Evolutionary conservation across 345 rosid genomes (phyloP).

Genomic region (Orychophragmus violaceus): DNA sequence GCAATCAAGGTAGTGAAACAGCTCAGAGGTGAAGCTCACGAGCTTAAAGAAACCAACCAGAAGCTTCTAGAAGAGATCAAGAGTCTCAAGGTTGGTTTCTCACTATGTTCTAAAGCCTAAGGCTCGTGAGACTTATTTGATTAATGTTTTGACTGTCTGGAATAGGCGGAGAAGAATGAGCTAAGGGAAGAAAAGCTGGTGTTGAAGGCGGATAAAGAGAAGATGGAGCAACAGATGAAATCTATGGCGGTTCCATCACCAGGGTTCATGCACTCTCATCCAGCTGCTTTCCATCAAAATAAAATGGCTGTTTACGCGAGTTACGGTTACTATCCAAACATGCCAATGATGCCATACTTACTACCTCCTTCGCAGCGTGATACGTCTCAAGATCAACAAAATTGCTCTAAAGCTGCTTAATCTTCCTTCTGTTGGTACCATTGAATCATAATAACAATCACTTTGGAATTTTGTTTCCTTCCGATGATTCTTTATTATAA

Average conservation of each 20-base stretch:
- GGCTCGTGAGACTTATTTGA: neutral
- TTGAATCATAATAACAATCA: slow-evolving; percentile 1
- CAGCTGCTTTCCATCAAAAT: slow-evolving; percentile 55
- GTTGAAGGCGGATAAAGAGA: slow-evolving; percentile 74
- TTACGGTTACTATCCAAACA: slow-evolving; percentile 48
- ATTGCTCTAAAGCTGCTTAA: slow-evolving; percentile 75
- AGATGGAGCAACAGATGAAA: slow-evolving; percentile 68
- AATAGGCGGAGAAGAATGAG: slow-evolving; percentile 85
- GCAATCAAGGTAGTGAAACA: slow-evolving; percentile 73
- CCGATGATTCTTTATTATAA: slow-evolving; percentile 17
- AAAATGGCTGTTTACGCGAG: slow-evolving; percentile 56
- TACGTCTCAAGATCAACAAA: slow-evolving; percentile 77
- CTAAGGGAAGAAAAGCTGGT: slow-evolving; percentile 78
- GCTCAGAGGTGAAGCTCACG: slow-evolving; percentile 65
- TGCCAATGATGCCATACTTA: slow-evolving; percentile 85
- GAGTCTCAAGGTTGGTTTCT: slow-evolving; percentile 59
- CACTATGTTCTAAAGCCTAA: neutral
- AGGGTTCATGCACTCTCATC: slow-evolving; percentile 41
- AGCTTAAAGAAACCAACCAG: slow-evolving; percentile 68
- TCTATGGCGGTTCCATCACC: slow-evolving; percentile 48
- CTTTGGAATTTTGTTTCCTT: slow-evolving; percentile 12
- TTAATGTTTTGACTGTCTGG: neutral
- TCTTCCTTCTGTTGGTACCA: neutral
- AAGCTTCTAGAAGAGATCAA: slow-evolving; percentile 71
- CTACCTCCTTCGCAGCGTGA: slow-evolving; percentile 55